Evolutionary conservation across 148 eudicot genomes (phyloP), one percentile per base, ranked within the genome.

Genomic region (Tetragonia tetragonoides): DNA sequence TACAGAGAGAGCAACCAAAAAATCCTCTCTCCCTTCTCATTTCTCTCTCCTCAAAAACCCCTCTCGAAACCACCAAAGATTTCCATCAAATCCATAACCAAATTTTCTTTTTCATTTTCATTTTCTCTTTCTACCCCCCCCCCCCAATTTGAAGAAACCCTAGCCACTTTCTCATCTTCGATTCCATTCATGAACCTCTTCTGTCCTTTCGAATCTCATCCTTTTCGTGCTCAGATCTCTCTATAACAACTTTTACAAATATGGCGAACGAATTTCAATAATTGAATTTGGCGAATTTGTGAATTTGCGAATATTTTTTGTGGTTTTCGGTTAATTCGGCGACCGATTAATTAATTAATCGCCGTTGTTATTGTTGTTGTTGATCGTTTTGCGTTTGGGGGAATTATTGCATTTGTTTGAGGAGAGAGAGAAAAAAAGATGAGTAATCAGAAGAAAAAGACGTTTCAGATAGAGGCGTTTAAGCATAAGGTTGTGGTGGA

Each of bases 401-500:
- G 18, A 1, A 1, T 63, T 34, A 75, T 38, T 18, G 7, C 70
- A 16, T 41, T 74, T 63, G 12, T n/a, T 69, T 56, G 75, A 28
- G 54, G 66, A 39, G 12, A 6, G 64, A 44, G 78, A n/a, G n/a
- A n/a, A n/a, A 57, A 59, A 53, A 75, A 21, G 77, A 90, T 88
- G 89, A 91, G 81, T 66, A 87, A 84, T 81, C 92, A 86, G 86
- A 89, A 84, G 89, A 90, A 84, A 87, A 90, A 88, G 84, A 82
- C 82, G 69, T 90, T 92, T 78, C 92, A 89, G 75, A 92, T 92
- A 38, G 97, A 92, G 81, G 91, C 94, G 82, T 92, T 90, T 77
- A 89, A 86, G 81, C 91, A 92, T 77, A 82, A 77, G 76, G 97
- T 92, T 40, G 92, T 92, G 68, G 91, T 92, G 68, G 97, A 92